Base-by-base conservation (phyloP, 1,284 basidiomycete species). In the Ganoderma leucocontextum region DNA sequence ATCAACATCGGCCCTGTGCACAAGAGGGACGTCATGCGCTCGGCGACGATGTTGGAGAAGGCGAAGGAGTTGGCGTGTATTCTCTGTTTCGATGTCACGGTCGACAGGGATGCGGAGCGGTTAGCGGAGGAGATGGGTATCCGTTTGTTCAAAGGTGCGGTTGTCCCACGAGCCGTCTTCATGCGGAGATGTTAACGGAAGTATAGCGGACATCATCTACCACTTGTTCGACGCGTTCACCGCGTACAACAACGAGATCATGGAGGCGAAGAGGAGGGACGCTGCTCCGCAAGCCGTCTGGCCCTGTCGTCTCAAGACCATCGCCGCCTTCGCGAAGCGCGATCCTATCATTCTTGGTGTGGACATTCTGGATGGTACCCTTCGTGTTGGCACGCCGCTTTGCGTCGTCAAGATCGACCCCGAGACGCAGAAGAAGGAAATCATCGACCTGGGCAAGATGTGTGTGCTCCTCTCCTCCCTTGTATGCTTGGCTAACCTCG, bases 1-100 rank as follows among this genome's bases (percentile, higher is more conserved):
- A 98, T 99, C 83, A 98, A 98, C 81, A 98, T 99, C 70, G 98
- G 98, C 10, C 97, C 98, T 17, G 95, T 99, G 13, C 95, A 97
- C 85, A 98, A 97, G 86, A 95, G 91, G 80, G 96, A 99, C 76
- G 89, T 99, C 68, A 96, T 98, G 91, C 93, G 96, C 66, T 86
- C 94, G 49, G 91, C 93, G 36, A 95, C 94, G 12, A 99, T 99
- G 96, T 83, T 99, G 75, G 97, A 99, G 82, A 96, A 94, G 79
- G 96, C 96, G 12, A 96, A 95, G 78, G 98, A 99, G 80, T 87
- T 98, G 60, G 96, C 97, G 2, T 95, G 95, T 78, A 94, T 99
- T 73, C 89, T 99, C 67, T 97, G 95, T 77, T 99, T 99, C 84
- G 98, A 99, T 80, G 98, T 99, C 25, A 80, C 91, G n/a, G 85